phyloP scores from a whole-genome alignment of 805 yeast genomes.

The Saturnispora zaruensis region DNA sequence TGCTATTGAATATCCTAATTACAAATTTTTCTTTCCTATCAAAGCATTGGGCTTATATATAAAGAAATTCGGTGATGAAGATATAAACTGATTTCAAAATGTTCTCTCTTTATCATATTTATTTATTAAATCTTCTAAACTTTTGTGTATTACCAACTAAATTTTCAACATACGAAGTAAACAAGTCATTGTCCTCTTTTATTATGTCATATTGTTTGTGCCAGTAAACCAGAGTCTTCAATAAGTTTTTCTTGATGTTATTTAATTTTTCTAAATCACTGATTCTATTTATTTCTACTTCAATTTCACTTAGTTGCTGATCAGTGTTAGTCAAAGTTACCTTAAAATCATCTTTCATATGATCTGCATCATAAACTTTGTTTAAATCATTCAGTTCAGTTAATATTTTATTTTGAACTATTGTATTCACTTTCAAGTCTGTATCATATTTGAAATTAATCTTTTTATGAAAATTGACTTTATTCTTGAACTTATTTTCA shows the following conservation, averaged over 20 bases:
- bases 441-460: constrained; percentile 8
- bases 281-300: not conserved
- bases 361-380: constrained; percentile 6
- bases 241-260: constrained; percentile 31
- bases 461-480: constrained; percentile 10
- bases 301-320: constrained; percentile 9
- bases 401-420: constrained; percentile 10
- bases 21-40: constrained; percentile 79
- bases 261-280: constrained; percentile 28
- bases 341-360: constrained; percentile 23
- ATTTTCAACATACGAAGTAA: constrained; percentile 82
- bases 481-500: constrained; percentile 35
- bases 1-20: constrained; percentile 94
- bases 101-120: not conserved
- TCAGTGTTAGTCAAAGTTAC: constrained; percentile 20
- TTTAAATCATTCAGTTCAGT: constrained; percentile 29
- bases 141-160: constrained; percentile 87
- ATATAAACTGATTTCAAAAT: not conserved
- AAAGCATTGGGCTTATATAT: constrained; percentile 79
- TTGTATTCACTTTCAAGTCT: not conserved
- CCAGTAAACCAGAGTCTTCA: constrained; percentile 36
- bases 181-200: constrained; percentile 60
- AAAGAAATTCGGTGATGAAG: constrained; percentile 20
- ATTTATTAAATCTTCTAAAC: constrained; percentile 38
- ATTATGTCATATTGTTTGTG: constrained; percentile 39